Conservation (phyloP, 345 rosid species). For the Eucalyptus polyanthemos region DNA sequence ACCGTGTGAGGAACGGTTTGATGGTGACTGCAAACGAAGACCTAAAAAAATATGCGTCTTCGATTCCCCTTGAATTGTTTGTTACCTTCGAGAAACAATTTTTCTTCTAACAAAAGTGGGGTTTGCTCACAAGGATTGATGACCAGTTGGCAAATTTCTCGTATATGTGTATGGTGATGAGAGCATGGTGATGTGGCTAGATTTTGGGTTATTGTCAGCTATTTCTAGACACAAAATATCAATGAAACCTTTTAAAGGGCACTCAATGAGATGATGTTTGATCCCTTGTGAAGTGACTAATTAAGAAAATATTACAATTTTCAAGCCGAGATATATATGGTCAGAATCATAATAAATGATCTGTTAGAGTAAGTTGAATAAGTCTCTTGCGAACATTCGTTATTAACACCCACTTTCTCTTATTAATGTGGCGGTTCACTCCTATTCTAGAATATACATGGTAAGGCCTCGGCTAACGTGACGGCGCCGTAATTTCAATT, state of each 20-base stretch:
- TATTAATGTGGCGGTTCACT: not conserved
- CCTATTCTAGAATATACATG: not conserved
- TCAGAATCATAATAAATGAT: not conserved
- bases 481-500: too few species aligned
- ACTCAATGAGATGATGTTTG: not conserved
- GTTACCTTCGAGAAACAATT: not conserved
- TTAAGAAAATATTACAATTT: not conserved
- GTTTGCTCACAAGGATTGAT: not conserved
- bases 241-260: not conserved
- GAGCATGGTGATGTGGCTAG: not conserved
- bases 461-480: not conserved
- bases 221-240: not conserved
- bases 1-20: not conserved
- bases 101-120: not conserved
- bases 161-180: not conserved
- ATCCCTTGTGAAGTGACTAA: not conserved
- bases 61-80: not conserved
- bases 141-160: not conserved
- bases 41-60: not conserved
- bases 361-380: not conserved
- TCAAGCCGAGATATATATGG: not conserved
- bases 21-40: not conserved
- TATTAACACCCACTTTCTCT: not conserved
- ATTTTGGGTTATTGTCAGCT: not conserved
- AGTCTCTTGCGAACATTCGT: not conserved